A percentile compares a stretch with the other conserved stretches of the same genome.
These are phyloP conservation scores for Inonotus obliquus DNA, from an alignment of 1,284 basidiomycete genomes.

Conservation along the genomic window DNA sequence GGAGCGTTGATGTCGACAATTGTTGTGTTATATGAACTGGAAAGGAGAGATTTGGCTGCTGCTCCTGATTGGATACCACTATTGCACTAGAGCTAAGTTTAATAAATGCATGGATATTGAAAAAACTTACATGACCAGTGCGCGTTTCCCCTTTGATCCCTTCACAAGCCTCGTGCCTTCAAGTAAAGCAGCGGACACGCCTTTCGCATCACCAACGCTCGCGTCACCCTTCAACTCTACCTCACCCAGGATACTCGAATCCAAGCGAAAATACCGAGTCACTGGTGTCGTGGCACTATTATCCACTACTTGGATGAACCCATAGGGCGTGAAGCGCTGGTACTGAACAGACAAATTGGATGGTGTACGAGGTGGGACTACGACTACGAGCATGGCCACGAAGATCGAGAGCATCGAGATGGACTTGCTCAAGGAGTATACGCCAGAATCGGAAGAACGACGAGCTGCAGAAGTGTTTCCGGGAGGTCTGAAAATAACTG, in stretches of 20 bases:
- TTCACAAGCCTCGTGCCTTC: neutral
- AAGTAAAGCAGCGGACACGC: neutral
- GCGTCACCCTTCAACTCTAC: neutral
- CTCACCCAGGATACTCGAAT: slow-evolving; percentile 4
- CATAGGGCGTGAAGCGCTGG: slow-evolving; percentile 3
- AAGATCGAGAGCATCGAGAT: slow-evolving; percentile 6
- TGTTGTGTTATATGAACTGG: slow-evolving; percentile 8
- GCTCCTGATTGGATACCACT: slow-evolving; percentile 8
- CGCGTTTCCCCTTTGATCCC: neutral
- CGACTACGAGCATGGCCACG: slow-evolving; percentile 5
- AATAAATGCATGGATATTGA: neutral
- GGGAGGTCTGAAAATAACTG: neutral
- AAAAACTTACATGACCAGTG: slow-evolving; percentile 7
- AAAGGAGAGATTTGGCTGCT: slow-evolving; percentile 4
- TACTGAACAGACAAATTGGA: slow-evolving; percentile 4
- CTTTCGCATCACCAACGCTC: neutral
- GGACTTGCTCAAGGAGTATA: neutral
- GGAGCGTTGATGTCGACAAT: neutral
- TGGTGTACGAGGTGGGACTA: slow-evolving; percentile 9
- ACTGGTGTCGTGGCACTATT: neutral
- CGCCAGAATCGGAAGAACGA: neutral
- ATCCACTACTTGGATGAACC: slow-evolving; percentile 10
- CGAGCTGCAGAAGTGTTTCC: neutral
- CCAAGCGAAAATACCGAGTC: slow-evolving; percentile 3
- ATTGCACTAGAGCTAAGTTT: neutral